Conservation (phyloP, 768 basidiomycete genomes). For the Boletus sp. region DNA sequence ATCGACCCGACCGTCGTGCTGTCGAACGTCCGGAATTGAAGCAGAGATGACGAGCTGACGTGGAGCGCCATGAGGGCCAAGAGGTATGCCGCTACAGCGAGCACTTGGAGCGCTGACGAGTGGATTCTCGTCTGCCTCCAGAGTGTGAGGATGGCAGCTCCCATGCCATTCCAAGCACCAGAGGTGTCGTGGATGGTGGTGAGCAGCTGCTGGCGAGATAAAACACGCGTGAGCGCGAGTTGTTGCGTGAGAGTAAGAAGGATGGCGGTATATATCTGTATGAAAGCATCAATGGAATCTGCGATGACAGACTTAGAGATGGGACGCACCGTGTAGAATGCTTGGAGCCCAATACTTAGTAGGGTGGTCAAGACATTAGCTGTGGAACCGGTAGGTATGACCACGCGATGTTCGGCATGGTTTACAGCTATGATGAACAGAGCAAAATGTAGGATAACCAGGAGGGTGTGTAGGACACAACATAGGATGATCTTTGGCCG, state of each 20-base stretch:
- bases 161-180: not conserved
- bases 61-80: not conserved
- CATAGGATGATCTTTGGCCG: not conserved
- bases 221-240: not conserved
- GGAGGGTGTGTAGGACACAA: not conserved
- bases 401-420: not conserved
- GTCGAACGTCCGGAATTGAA: not conserved
- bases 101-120: not conserved
- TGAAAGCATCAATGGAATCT: not conserved
- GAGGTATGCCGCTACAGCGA: not conserved
- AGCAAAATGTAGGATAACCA: not conserved
- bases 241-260: not conserved
- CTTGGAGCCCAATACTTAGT: not conserved
- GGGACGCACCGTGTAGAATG: not conserved
- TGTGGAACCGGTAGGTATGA: not conserved
- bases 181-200: not conserved
- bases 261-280: not conserved
- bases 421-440: not conserved
- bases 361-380: not conserved
- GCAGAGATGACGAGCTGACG: not conserved
- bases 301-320: not conserved
- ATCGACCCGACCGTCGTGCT: not conserved
- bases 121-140: not conserved
- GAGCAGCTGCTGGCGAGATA: not conserved
- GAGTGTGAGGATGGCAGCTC: not conserved